phyloP scores from a whole-genome alignment of 208 protist genomes.

The Leishmania tarentolae region DNA sequence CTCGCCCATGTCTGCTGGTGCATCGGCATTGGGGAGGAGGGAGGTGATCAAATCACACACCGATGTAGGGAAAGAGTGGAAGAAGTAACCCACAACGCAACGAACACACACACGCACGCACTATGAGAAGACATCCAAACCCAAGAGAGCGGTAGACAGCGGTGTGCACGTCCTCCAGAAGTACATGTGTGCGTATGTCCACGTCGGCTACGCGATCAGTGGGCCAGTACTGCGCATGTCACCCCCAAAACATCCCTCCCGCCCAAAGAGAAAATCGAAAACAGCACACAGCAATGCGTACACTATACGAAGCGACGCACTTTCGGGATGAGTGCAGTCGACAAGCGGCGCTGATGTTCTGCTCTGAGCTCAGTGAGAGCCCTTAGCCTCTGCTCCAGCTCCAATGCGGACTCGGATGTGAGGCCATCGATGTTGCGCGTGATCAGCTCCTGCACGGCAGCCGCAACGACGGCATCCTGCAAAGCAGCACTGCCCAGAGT shows the following conservation, averaged over 20 bases:
- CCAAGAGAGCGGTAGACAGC: neutral
- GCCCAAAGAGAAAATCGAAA: neutral
- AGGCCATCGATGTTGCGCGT: slow-evolving; percentile 39
- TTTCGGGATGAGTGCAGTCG: slow-evolving; percentile 53
- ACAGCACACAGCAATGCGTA: neutral
- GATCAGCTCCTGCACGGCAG: slow-evolving; percentile 66
- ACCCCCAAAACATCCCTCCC: neutral
- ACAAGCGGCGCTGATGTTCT: slow-evolving; percentile 58
- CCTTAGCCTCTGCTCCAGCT: slow-evolving; percentile 38
- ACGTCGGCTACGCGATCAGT: neutral
- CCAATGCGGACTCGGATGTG: slow-evolving; percentile 33
- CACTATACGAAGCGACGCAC: slow-evolving; percentile 36
- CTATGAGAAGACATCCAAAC: neutral
- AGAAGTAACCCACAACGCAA: neutral
- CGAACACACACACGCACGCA: neutral
- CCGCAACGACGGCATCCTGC: slow-evolving; percentile 62
- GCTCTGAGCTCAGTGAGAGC: slow-evolving; percentile 52
- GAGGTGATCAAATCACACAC: neutral
- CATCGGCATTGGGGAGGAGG: neutral
- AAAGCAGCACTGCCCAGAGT: slow-evolving; percentile 53
- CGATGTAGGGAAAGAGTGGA: neutral
- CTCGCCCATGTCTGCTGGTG: neutral
- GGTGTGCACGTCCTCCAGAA: neutral
- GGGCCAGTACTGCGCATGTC: neutral
- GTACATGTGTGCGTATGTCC: neutral